Evolutionary conservation across 2,329 filamentous ascomycete species (phyloP), one percentile per base, ranked within the genome.

Genomic region (Neobulgaria alba): DNA sequence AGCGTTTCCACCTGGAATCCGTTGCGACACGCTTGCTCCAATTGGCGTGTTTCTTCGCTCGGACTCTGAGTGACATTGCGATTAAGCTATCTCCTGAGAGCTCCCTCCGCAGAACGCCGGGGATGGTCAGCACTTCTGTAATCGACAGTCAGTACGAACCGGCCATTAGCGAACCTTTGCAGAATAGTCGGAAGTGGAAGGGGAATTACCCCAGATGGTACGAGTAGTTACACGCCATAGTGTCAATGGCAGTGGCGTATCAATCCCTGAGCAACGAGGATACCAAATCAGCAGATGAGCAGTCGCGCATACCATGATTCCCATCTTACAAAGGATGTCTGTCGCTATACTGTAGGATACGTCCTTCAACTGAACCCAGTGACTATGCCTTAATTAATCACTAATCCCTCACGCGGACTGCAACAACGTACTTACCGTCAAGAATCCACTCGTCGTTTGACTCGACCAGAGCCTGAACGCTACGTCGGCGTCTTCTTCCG

Each of bases 281-380:
- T 31, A 31, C 29, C 29, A 31, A 31, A 31, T 31, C 29, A 31
- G 29, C 29, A 31, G 29, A n/a, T 31, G 29, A 31, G 29, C 29
- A 31, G 29, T 31, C 29, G 29, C 29, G 29, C 29, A 31, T 31
- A 31, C 29, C 29, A 31, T 31, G 29, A 31, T 31, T 31, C 29
- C 12, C 29, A 31, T 31, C 29, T 31, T 31, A 31, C 29, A 31
- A 5, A 31, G 4, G 29, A 31, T 31, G 29, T 31, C 29, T 31
- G 29, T 31, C 29, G 29, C 29, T 31, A 31, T 31, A 31, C 29
- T 31, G 29, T 31, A 31, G 29, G 29, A 29, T 31, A 31, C 12
- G 29, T 31, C 29, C 29, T 31, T 31, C 29, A 31, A 31, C 29
- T 31, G 29, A 31, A 31, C 29, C 29, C 29, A 31, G 29, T 31